phyloP scores from a whole-genome alignment of 345 rosid species.

The Dimocarpus longan region DNA sequence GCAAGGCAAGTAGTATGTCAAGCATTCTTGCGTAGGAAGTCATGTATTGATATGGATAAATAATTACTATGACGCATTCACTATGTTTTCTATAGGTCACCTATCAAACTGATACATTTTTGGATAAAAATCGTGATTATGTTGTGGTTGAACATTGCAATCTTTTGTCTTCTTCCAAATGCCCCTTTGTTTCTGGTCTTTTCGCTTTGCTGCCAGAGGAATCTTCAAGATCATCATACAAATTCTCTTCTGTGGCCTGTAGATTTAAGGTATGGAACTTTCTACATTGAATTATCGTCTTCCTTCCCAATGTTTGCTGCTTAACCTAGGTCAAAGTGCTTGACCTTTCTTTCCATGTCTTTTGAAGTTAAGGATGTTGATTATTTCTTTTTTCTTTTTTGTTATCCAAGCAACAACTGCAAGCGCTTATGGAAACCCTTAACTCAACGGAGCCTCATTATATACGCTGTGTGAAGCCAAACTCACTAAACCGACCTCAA shows the following conservation, averaged over 20 bases:
- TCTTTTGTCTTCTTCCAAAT: conserved; percentile 84
- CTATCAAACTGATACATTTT: conserved; percentile 80
- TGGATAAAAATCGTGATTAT: conserved; percentile 98
- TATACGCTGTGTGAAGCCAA: conserved; percentile 98
- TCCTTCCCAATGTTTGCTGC: background rate
- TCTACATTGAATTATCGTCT: background rate
- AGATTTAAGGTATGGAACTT: conserved; percentile 80
- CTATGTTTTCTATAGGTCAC: conserved; percentile 67
- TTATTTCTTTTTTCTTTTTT: conserved; percentile 22
- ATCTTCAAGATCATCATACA: conserved; percentile 89
- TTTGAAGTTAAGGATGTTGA: conserved; percentile 21
- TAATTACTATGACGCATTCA: conserved; percentile 13
- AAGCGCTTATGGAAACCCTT: conserved; percentile 96
- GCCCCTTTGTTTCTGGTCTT: conserved; percentile 81
- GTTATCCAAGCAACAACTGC: conserved; percentile 87
- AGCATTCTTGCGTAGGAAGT: conserved; percentile 18
- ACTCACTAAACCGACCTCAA: conserved; percentile 83
- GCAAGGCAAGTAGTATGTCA: conserved; percentile 69
- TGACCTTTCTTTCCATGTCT: conserved; percentile 4
- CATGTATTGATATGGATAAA: conserved; percentile 2
- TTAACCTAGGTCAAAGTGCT: background rate
- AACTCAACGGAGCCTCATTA: conserved; percentile 94
- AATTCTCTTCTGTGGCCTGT: conserved; percentile 92
- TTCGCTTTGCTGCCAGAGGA: conserved; percentile 70
- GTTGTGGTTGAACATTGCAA: conserved; percentile 91